Percentiles rank a stretch among this genome's conserved stretches.
These are phyloP conservation scores for Talaromyces albobiverticillius DNA, from an alignment of 2,329 filamentous ascomycete genomes.

Conservation along the genomic window DNA sequence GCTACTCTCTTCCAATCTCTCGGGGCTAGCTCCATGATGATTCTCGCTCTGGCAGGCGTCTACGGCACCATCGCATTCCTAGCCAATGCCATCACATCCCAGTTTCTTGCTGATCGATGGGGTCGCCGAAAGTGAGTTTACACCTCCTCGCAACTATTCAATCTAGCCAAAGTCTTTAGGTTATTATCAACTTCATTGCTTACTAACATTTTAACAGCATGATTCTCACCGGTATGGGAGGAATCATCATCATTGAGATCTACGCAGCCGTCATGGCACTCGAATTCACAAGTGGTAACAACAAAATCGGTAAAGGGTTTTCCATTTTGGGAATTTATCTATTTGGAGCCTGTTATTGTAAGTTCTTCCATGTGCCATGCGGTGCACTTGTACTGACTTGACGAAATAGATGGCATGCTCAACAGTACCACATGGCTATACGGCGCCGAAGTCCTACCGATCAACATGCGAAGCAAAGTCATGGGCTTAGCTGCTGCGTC, in stretches of 20 bases:
- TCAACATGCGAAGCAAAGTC: slow-evolving; percentile 52
- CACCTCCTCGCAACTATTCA: neutral
- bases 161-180: neutral
- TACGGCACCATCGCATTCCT: slow-evolving; percentile 55
- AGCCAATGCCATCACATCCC: slow-evolving; percentile 51
- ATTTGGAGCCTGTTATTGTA: slow-evolving; percentile 56
- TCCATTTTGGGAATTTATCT: slow-evolving; percentile 59
- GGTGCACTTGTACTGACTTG: slow-evolving; percentile 5
- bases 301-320: slow-evolving; percentile 57
- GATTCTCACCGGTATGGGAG: slow-evolving; percentile 53
- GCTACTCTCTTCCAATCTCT: slow-evolving; percentile 56
- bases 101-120: slow-evolving; percentile 57
- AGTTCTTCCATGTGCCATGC: slow-evolving; percentile 22
- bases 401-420: slow-evolving; percentile 46
- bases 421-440: slow-evolving; percentile 57
- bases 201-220: slow-evolving; percentile 38
- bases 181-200: neutral
- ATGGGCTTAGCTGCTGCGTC: slow-evolving; percentile 55
- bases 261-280: slow-evolving; percentile 60
- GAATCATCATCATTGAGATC: slow-evolving; percentile 56
- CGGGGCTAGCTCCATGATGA: slow-evolving; percentile 49
- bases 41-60: slow-evolving; percentile 54
- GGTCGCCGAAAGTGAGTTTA: slow-evolving; percentile 51
- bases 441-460: slow-evolving; percentile 55
- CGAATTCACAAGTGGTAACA: slow-evolving; percentile 55